Percentiles rank a stretch among this genome's conserved stretches.
Evolutionary conservation across 177 flowering plant genomes (phyloP).

Genomic region (Vitis hybrid): DNA sequence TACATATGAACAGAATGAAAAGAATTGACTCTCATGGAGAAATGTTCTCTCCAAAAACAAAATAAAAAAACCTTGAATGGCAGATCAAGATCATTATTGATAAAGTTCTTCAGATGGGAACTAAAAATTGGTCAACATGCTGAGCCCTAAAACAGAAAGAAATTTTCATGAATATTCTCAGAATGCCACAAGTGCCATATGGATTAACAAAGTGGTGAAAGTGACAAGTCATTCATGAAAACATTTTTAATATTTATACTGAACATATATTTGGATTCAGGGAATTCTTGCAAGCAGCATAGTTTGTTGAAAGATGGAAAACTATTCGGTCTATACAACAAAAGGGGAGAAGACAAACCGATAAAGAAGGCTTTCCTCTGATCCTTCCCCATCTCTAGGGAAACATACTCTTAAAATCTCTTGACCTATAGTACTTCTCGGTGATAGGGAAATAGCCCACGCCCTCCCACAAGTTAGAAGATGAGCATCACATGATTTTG

Average conservation of each 20-base stretch:
- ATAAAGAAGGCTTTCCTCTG: conserved; percentile 61
- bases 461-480: conserved; percentile 79
- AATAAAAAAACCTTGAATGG: not conserved
- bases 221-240: not conserved
- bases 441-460: conserved; percentile 77
- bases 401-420: conserved; percentile 53
- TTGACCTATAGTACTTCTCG: conserved; percentile 47
- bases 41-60: no score
- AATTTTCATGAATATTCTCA: not conserved
- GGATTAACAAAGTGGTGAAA: not conserved
- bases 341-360: conserved; percentile 46
- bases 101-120: not conserved
- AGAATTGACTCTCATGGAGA: no score
- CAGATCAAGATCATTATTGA: not conserved
- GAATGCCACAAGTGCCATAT: not conserved
- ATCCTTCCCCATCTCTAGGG: conserved; percentile 30
- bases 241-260: not conserved
- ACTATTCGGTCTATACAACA: not conserved
- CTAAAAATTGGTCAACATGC: not conserved
- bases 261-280: not conserved
- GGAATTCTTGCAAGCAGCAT: conserved; percentile 4
- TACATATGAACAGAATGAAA: no score
- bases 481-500: conserved; percentile 16
- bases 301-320: not conserved
- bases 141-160: not conserved